Percentiles rank a stretch among this genome's conserved stretches.
Conservation (phyloP, 495 filamentous ascomycete species). For the Staphylotrichum tortipilum region DNA sequence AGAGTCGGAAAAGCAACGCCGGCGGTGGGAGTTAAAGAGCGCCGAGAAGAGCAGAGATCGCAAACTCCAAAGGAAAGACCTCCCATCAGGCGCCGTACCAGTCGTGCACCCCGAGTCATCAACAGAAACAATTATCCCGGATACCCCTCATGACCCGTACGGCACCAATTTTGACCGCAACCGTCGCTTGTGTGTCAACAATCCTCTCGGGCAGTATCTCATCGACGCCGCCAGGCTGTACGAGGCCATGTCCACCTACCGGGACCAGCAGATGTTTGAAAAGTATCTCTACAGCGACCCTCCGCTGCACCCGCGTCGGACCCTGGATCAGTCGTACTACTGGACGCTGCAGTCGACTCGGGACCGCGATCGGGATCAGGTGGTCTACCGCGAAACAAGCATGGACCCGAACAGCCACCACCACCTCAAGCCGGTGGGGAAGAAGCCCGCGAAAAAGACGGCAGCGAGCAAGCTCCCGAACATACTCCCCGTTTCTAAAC, state of each 20-base stretch:
- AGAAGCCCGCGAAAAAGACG: not conserved
- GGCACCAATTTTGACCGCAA: conserved; percentile 12
- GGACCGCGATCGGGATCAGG: conserved; percentile 56
- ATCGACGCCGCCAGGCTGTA: conserved; percentile 30
- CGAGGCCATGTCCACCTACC: conserved; percentile 33
- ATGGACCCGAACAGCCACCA: conserved; percentile 3
- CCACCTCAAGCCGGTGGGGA: not conserved
- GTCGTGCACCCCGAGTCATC: not conserved
- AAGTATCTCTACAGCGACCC: conserved; percentile 47
- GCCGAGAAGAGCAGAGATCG: not conserved
- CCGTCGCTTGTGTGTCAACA: conserved; percentile 25
- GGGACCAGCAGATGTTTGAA: conserved; percentile 52
- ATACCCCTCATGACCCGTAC: too few species aligned
- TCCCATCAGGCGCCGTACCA: not conserved
- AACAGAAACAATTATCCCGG: too few species aligned
- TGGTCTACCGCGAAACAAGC: conserved; percentile 50
- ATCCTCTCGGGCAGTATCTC: conserved; percentile 26
- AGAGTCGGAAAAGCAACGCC: conserved; percentile 10
- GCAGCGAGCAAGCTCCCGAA: not conserved
- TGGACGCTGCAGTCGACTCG: conserved; percentile 52
- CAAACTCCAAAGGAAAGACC: not conserved
- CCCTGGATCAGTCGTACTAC: conserved; percentile 62
- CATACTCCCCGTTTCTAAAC: too few species aligned
- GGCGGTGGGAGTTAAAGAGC: not conserved
- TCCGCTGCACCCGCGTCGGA: conserved; percentile 58